Percentiles rank a stretch among this genome's conserved stretches.
Conservation (phyloP, 129 eudicot genomes). For the Escallonia herrerae region DNA sequence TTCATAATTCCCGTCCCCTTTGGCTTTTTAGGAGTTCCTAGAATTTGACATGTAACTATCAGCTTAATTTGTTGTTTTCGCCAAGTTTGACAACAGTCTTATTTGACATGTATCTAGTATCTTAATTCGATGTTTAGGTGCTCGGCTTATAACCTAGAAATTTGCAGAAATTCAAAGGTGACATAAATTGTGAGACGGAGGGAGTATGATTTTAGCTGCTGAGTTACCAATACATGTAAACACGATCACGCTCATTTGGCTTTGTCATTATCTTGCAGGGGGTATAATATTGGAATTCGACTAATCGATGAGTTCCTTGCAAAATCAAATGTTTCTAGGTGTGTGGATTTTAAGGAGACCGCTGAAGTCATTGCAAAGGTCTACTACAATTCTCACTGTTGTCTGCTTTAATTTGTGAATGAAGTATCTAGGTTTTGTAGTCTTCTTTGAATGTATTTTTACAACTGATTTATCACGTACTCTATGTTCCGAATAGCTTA, state of each 20-base stretch:
- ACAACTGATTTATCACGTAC: too few relatives aligned
- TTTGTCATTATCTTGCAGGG: conserved; percentile 45
- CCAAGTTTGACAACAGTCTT: too few relatives aligned
- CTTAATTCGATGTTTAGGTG: too few relatives aligned
- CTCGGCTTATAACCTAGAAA: too few relatives aligned
- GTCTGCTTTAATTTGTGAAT: background rate
- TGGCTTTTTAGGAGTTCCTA: background rate
- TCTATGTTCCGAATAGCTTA: too few relatives aligned
- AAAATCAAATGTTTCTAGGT: conserved; percentile 78
- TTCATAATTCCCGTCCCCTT: too few relatives aligned
- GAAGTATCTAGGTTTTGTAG: background rate
- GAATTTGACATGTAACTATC: too few relatives aligned
- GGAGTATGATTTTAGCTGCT: too few relatives aligned
- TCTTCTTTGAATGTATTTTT: background rate
- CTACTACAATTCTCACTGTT: background rate
- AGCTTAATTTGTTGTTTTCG: too few relatives aligned
- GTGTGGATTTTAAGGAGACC: conserved; percentile 94
- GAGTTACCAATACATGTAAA: background rate
- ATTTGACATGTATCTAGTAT: too few relatives aligned
- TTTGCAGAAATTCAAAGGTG: too few relatives aligned
- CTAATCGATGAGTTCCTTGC: conserved; percentile 92
- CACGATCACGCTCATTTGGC: background rate
- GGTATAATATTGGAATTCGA: conserved; percentile 87
- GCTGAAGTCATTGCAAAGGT: conserved; percentile 99
- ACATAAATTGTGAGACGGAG: too few relatives aligned